Base-by-base conservation (phyloP, 805 yeast genomes). In the Candida schatavii region DNA sequence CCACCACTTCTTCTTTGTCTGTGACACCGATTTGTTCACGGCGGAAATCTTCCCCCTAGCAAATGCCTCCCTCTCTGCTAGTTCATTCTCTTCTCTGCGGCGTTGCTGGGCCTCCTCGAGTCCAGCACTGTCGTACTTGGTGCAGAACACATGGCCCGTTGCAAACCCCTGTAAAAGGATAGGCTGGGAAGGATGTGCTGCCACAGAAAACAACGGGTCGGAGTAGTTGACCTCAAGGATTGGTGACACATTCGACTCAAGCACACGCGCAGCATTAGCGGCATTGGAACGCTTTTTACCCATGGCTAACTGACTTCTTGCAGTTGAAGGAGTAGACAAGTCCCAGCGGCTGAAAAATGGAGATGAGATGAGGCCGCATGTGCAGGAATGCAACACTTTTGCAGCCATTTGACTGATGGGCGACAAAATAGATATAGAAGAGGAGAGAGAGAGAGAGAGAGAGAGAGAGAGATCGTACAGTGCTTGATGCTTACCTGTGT, bases 111-210 rank as follows among this genome's bases (percentile, higher is more conserved):
- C 34, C 19, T 64, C 66, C 37, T 72, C 75, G 19, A 83, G 62
- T 29, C 52, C 49, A 1, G 67, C 74, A 0, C 73, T 70, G 43
- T 81, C 75, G 50, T 89, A 90, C 31, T 66, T 61, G 39, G 78
- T 68, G 43, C 88, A 73, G 46, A 70, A 75, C 0, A 89, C 76
- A 52, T 81, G 81, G 2, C 98, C 98, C 2, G 88, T 79, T 0
- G 88, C 93, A n/a, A 85, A 66, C 0, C 97, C 97, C 9, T 82
- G 66, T 0, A 80, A 75, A 11, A 87, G 54, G 3, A 83, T 59
- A 4, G 85, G 85, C 48, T 72, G 62, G 7, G 79, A 64, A 0
- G 97, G 97, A 56, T 90, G 96, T 19, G 88, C 81, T 9, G 85
- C 85, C 14, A 81, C 55, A 1, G 90, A 66, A 57, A 90, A 89